Conservation (phyloP, 2,329 filamentous ascomycete genomes). For the Talaromyces sp. region DNA sequence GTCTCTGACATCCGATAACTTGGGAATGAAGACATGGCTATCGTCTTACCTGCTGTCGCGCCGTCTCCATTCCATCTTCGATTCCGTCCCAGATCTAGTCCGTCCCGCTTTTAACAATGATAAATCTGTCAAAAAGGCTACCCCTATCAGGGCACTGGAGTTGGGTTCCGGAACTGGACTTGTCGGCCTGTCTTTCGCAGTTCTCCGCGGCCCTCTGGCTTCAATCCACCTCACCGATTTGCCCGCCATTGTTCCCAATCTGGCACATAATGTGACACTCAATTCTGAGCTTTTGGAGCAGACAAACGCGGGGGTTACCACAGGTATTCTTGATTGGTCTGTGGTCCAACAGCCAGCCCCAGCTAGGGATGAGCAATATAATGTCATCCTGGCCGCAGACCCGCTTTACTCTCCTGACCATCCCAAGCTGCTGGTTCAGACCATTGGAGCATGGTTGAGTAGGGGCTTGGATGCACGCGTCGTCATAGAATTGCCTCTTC, state of each 20-base stretch:
- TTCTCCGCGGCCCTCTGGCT: slow-evolving; percentile 52
- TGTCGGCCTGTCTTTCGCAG: slow-evolving; percentile 79
- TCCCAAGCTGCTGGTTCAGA: slow-evolving; percentile 65
- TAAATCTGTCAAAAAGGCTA: slow-evolving; percentile 14
- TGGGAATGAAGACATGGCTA: slow-evolving; percentile 94
- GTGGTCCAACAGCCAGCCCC: slow-evolving; percentile 23
- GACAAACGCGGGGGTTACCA: slow-evolving; percentile 53
- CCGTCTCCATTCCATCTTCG: slow-evolving; percentile 51
- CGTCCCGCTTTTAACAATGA: slow-evolving; percentile 16
- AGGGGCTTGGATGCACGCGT: slow-evolving; percentile 55
- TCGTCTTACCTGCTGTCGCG: slow-evolving; percentile 81
- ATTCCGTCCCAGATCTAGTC: slow-evolving; percentile 26
- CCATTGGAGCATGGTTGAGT: slow-evolving; percentile 64
- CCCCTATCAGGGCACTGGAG: slow-evolving; percentile 55
- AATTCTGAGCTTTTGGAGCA: slow-evolving; percentile 56
- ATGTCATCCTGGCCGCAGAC: slow-evolving; percentile 79
- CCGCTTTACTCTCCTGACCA: slow-evolving; percentile 82
- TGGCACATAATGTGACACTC: slow-evolving; percentile 63
- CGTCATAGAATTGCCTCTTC: slow-evolving; percentile 73
- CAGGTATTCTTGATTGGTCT: slow-evolving; percentile 69
- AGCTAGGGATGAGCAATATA: slow-evolving; percentile 31
- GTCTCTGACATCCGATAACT: slow-evolving; percentile 75
- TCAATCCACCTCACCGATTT: slow-evolving; percentile 75
- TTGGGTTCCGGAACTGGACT: slow-evolving; percentile 87
- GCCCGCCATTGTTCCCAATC: slow-evolving; percentile 74